Evolutionary conservation across 2,329 filamentous ascomycete species (phyloP).

Genomic region (Colletotrichum lini): DNA sequence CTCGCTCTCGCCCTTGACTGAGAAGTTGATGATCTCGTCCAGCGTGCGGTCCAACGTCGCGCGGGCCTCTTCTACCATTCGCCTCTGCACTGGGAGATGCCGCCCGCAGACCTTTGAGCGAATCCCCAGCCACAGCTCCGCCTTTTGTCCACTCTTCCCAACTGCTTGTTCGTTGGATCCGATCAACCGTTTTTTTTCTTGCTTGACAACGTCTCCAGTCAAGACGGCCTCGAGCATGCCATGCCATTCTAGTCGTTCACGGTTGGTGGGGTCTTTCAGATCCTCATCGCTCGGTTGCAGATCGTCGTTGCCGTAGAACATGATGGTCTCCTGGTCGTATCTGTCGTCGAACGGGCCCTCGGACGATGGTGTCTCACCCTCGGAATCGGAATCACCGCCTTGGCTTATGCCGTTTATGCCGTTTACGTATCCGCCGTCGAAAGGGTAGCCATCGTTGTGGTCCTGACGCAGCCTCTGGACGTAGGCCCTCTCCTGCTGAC

Average conservation of each 20-base stretch:
- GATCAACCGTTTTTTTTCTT: slow-evolving; percentile 96
- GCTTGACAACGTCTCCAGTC: slow-evolving; percentile 95
- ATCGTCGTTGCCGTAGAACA: slow-evolving; percentile 93
- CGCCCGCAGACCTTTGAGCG: slow-evolving; percentile 88
- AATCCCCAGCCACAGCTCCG: slow-evolving; percentile 90
- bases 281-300: slow-evolving; percentile 92
- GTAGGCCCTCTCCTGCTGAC: slow-evolving; percentile 94
- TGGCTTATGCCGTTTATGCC: slow-evolving; percentile 52
- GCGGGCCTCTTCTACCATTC: slow-evolving; percentile 89
- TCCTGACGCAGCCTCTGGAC: slow-evolving; percentile 92
- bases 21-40: slow-evolving; percentile 92
- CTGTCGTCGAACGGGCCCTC: slow-evolving; percentile 88
- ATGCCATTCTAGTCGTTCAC: slow-evolving; percentile 96
- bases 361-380: slow-evolving; percentile 90
- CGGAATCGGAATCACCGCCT: slow-evolving; percentile 84
- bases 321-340: slow-evolving; percentile 91
- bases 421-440: slow-evolving; percentile 72
- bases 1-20: slow-evolving; percentile 94
- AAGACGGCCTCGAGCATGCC: slow-evolving; percentile 96
- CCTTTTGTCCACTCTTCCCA: slow-evolving; percentile 77
- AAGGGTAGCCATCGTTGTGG: slow-evolving; percentile 61
- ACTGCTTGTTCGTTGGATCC: slow-evolving; percentile 76
- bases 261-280: slow-evolving; percentile 86
- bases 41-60: slow-evolving; percentile 80
- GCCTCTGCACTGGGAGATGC: slow-evolving; percentile 85